Evolutionary conservation across 371 early-diverging fungal species (phyloP), one percentile per base, ranked within the genome.

Genomic region (Vairimorpha ceranae): DNA sequence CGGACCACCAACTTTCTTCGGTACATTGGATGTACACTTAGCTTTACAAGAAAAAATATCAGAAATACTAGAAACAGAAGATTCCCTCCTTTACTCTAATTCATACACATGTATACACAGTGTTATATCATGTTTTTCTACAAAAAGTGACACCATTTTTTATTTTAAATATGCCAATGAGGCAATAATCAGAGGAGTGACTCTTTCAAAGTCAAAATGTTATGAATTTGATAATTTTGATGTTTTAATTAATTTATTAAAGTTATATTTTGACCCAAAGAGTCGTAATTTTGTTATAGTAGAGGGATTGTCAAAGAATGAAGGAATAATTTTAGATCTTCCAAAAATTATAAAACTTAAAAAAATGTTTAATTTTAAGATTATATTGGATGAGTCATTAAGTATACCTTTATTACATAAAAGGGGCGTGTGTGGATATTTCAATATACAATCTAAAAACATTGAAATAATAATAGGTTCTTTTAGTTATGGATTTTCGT

Each of bases 1-100:
- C 81, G 85, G 85, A 6, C 97, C 97, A 4, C 90, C 94, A 4
- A 97, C 97, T n/a, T 99, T 99, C 82, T 99, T 97, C 83, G 99
- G 99, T 67, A 97, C 99, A 2, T 82, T 93, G 43, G 95, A 99
- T 83, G 90, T 95, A 12, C 99, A 99, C 79, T 88, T 94, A 86
- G 88, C 93, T 59, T 86, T 99, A 46, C 97, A 99, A 84, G 86
- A 87, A 65, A 88, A 89, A 51, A 83, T 99, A 67, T 91, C 94
- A 1, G 83, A 86, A 8, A 91, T 93, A 73, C 81, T 96, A 43
- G 93, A 93, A 1, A 88, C 89, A 45, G 92, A 93, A 60, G 86
- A 86, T 21, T 88, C 94, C n/a, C 93, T 97, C 68, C 88, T 97
- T 63, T 99, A 97, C 84, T 90, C 95, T 30, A 97, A 99, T 85